A percentile compares a stretch with the other conserved stretches of the same genome.
Conservation (phyloP, 345 rosid genomes). For the Schrenkiella parvula region DNA sequence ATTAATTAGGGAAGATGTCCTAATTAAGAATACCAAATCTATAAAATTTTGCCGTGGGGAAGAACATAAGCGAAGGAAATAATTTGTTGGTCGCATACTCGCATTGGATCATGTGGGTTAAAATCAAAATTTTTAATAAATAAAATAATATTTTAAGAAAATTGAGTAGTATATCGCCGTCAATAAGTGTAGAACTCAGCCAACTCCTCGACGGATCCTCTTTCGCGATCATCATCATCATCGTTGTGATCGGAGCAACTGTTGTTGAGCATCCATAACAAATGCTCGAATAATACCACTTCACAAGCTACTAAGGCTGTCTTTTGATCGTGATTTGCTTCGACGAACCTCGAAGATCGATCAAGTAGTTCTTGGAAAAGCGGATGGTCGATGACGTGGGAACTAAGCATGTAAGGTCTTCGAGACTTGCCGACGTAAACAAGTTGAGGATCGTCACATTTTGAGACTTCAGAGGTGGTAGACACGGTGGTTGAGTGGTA, state of each 20-base stretch:
- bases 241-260: not conserved
- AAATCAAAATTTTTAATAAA: not conserved
- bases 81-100: not conserved
- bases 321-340: constrained; percentile 23
- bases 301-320: constrained; percentile 58
- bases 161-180: not conserved
- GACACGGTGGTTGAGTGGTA: constrained; percentile 14
- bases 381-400: constrained; percentile 60
- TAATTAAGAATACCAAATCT: no score
- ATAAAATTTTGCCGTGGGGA: no score
- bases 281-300: constrained; percentile 88
- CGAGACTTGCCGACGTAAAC: constrained; percentile 85
- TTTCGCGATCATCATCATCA: not conserved
- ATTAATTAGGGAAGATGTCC: not conserved
- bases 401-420: constrained; percentile 56
- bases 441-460: constrained; percentile 33
- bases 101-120: not conserved
- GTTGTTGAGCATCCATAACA: constrained; percentile 84
- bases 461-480: not conserved
- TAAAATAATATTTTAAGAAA: not conserved
- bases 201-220: constrained; percentile 25
- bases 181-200: constrained; percentile 62
- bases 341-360: constrained; percentile 39
- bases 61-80: not conserved
- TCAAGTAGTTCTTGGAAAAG: constrained; percentile 67